Evolutionary conservation across 2,329 filamentous ascomycete genomes (phyloP).

Genomic region (Dothiorella sarmentorum): DNA sequence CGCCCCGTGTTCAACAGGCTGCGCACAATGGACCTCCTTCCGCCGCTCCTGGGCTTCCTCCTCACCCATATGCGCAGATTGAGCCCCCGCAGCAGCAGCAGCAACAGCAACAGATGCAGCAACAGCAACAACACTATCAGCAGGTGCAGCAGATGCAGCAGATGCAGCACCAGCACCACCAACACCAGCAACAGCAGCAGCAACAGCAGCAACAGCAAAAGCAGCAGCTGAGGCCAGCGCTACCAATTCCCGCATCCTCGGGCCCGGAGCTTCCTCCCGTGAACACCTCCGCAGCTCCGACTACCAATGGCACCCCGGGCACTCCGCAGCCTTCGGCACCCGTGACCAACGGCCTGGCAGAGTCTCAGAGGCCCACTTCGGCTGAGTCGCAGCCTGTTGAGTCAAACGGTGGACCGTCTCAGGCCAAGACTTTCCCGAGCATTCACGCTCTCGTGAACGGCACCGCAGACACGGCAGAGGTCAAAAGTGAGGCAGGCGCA

Average conservation of each 20-base stretch:
- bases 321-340: conserved; percentile 22
- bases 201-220: no score
- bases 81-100: conserved; percentile 20
- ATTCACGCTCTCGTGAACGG: conserved; percentile 48
- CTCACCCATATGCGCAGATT: conserved; percentile 28
- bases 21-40: conserved; percentile 33
- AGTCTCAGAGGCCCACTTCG: no score
- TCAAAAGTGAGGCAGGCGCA: conserved; percentile 28
- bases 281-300: conserved; percentile 22
- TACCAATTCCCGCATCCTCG: background rate
- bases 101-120: no score
- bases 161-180: no score
- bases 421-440: conserved; percentile 49
- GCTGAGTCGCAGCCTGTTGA: conserved; percentile 39
- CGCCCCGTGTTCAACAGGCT: conserved; percentile 41
- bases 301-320: conserved; percentile 21
- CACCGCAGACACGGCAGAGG: conserved; percentile 25
- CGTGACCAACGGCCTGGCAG: conserved; percentile 24
- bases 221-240: conserved; percentile 14
- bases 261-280: conserved; percentile 37
- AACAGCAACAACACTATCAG: no score
- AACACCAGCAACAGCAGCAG: no score
- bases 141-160: no score
- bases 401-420: conserved; percentile 26
- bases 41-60: conserved; percentile 48